Percentiles rank a stretch among this genome's conserved stretches.
These are phyloP conservation scores for Leccinum subspadiceum DNA, from an alignment of 1,284 basidiomycete genomes.

Conservation along the genomic window DNA sequence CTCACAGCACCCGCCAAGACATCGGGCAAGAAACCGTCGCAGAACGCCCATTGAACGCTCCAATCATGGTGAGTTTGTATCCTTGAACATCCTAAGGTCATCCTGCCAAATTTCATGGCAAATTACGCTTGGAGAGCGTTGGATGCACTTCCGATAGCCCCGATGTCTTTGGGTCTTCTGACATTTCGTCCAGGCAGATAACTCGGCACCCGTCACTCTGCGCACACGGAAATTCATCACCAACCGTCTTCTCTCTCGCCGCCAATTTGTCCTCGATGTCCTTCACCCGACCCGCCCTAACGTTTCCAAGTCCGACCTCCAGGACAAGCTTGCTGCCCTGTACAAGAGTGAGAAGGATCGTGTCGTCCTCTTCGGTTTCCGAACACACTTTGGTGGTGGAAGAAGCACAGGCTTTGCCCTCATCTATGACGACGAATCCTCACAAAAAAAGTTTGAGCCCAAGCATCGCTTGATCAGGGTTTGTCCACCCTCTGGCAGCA, in stretches of 20 bases:
- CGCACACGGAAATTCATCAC: slow-evolving; percentile 99
- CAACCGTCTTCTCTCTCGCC: slow-evolving; percentile 94
- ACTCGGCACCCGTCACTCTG: slow-evolving; percentile 90
- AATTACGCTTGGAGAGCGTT: slow-evolving; percentile 10
- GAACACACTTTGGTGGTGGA: slow-evolving; percentile 98
- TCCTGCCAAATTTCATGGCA: slow-evolving; percentile 1
- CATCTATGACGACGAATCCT: slow-evolving; percentile 96
- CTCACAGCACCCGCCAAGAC: slow-evolving; percentile 21
- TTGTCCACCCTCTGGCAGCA: slow-evolving; percentile 32
- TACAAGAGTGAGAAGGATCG: slow-evolving; percentile 80
- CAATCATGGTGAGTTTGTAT: slow-evolving; percentile 29
- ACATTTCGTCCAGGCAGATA: slow-evolving; percentile 61
- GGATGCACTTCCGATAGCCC: slow-evolving; percentile 21
- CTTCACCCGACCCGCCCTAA: slow-evolving; percentile 96
- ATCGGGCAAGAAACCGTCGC: slow-evolving; percentile 23
- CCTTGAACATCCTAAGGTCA: not conserved
- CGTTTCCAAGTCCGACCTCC: slow-evolving; percentile 91
- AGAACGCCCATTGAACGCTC: slow-evolving; percentile 15
- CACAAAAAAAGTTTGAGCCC: slow-evolving; percentile 97
- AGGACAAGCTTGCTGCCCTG: slow-evolving; percentile 84
- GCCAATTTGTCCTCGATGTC: slow-evolving; percentile 92
- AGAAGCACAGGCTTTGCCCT: slow-evolving; percentile 96
- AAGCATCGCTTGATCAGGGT: slow-evolving; percentile 94
- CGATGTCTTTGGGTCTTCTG: slow-evolving; percentile 23
- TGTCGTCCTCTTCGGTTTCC: slow-evolving; percentile 78